Base-by-base conservation (phyloP, 306 rosid species). In the Hippophae gyantsensis region DNA sequence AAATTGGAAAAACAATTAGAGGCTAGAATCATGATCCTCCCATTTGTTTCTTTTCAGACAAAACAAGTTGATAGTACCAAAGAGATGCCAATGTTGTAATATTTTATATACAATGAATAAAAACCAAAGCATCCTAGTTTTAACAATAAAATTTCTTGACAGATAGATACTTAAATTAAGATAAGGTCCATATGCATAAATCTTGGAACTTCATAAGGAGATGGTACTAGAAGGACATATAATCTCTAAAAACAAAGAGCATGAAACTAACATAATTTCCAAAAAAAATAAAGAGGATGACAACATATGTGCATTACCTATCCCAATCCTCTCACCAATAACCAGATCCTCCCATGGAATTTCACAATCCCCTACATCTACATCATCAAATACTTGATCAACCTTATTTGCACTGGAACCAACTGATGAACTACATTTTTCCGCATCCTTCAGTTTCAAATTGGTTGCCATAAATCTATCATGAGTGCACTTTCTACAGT, bases 291-390 rank as follows among this genome's bases (percentile, higher is more conserved):
- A 46, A 60, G 38, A 47, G 14, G 57, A 56, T 48, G 65, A 57
- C 52, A 66, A 78, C 74, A 51, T 26, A 62, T 68, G 60, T 9
- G 25, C 75, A 55, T 72, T 92, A 93, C 99, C 99, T 73, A 93
- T 74, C 44, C 97, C 99, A 78, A 93, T 88, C 74, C 99, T 86
- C 75, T 88, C 97, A 68, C 97, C 95, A 78, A 88, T 64, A 73
- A 73, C 77, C 69, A 93, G 88, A 71, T 88, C 89, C 69, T 88
- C 99, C 99, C 99, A 93, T 9, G 84, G 88, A 73, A 93, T 84
- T 83, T 93, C 99, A 62, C 96, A 79, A 78, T 93, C 86, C 58
- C 95, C 85, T 13, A 93, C 97, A 65, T 88, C 95, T 59, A 82
- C 97, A 68, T 88, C 96, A 54, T 93, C 97, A 79, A 86, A 83